These are phyloP conservation scores for Mimosa pudica DNA, from an alignment of 306 rosid species.

Conservation along the genomic window DNA sequence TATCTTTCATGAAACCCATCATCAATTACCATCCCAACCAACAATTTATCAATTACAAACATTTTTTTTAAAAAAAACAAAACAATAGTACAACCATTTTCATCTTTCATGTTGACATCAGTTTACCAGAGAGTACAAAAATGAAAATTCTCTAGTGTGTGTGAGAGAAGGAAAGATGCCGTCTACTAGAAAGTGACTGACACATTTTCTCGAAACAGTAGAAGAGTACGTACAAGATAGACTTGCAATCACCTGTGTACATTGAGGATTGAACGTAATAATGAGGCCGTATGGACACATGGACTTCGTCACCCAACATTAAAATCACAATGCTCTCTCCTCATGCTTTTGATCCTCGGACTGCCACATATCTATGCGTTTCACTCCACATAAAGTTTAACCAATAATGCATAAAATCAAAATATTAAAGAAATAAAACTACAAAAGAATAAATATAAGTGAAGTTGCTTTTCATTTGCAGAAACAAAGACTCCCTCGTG, in stretches of 20 bases:
- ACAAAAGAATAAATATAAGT: background rate
- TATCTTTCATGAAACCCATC: too few relatives aligned
- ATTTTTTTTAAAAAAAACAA: too few relatives aligned
- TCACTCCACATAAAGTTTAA: background rate
- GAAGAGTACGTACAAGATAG: background rate
- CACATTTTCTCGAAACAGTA: background rate
- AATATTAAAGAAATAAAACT: too few relatives aligned
- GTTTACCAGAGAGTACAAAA: too few relatives aligned
- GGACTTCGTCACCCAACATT: background rate
- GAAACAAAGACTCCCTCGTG: background rate
- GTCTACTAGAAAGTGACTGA: too few relatives aligned
- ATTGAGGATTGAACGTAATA: background rate
- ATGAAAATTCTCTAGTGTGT: too few relatives aligned
- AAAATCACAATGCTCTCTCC: background rate
- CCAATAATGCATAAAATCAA: too few relatives aligned
- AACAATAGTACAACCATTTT: too few relatives aligned
- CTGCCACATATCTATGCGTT: conserved; percentile 14
- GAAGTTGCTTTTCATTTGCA: background rate
- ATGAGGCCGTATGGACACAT: background rate
- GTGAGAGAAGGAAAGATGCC: background rate
- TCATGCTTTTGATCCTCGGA: background rate
- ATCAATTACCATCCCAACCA: too few relatives aligned
- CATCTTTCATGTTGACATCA: too few relatives aligned
- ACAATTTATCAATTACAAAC: too few relatives aligned
- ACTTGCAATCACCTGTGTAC: background rate